Base-by-base conservation (phyloP, 495 filamentous ascomycete genomes). In the Penicillium antarcticum region DNA sequence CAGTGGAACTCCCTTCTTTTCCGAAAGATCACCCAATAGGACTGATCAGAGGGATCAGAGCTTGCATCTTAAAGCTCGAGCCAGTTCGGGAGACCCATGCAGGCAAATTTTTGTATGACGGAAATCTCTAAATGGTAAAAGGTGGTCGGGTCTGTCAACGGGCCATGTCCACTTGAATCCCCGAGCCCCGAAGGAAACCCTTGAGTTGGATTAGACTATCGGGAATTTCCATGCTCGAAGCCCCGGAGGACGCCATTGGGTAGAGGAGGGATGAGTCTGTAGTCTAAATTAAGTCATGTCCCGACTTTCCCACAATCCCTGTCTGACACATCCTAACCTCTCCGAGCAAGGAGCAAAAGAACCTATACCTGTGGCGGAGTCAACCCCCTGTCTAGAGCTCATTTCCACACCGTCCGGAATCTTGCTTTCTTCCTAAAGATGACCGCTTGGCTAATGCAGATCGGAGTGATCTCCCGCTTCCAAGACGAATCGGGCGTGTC, bases 21-120 rank as follows among this genome's bases (percentile, higher is more conserved):
- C 49, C 56, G 50, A 60, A 56, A 38, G 45, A 54, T 49, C 56
- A 51, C 45, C 42, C 45, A 45, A 59, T 62, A 35, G 14, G 41
- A 45, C 48, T 32, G n/a, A 41, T 18, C 23, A 24, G 31, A 34
- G 35, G 41, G 55, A 53, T 55, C 55, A 61, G 29, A 26, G 45
- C n/a, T 6, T 47, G 41, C 32, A 55, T 42, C 47, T 49, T 13
- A 49, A 42, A 42, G 35, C 46, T 42, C 38, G 46, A 42, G 47
- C 47, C 47, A 42, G 38, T 42, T 32, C 34, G 45, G 47, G 21
- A 14, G 34, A 39, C 36, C 47, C 47, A 42, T 48, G 11, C n/a
- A 38, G 32, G 9, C 42, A 21, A n/a, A 16, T 21, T 41, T 41
- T 26, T 33, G 31, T 35, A 34, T 42, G 38, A 36, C 24, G 31